Percentiles rank a stretch among this genome's conserved stretches.
Evolutionary conservation across 305 asterid genomes (phyloP).

Genomic region (Fraxinus sp.): DNA sequence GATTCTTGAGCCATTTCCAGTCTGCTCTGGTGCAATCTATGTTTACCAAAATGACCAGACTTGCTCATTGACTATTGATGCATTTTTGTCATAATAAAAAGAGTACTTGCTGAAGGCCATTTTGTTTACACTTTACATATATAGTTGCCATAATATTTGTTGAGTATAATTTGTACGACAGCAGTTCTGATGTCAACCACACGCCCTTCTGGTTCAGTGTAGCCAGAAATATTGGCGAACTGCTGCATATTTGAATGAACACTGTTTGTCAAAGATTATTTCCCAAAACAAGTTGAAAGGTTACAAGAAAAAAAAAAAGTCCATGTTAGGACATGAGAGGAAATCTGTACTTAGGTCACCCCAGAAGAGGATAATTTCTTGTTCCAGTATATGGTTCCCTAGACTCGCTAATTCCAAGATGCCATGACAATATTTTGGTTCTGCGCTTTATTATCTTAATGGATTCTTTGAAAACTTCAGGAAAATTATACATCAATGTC

Average conservation of each 20-base stretch:
- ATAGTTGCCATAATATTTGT: neutral
- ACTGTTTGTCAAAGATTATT: neutral
- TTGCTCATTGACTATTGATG: neutral
- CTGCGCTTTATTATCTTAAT: neutral
- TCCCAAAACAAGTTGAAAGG: neutral
- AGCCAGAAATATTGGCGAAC: neutral
- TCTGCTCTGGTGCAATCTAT: neutral
- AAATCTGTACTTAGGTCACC: neutral
- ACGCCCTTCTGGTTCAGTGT: neutral
- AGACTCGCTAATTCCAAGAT: neutral
- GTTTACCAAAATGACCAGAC: neutral
- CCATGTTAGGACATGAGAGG: neutral
- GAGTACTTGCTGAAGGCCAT: neutral
- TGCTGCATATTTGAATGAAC: neutral
- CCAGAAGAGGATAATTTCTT: neutral
- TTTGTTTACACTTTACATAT: neutral
- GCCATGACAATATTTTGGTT: neutral
- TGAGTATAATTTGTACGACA: neutral
- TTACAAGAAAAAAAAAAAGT: neutral
- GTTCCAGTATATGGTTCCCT: neutral
- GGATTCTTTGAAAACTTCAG: neutral
- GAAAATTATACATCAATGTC: neutral
- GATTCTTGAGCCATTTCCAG: slow-evolving; percentile 8
- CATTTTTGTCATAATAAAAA: neutral
- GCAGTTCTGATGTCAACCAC: neutral